A percentile compares a stretch with the other conserved stretches of the same genome.
These are phyloP conservation scores for Nitzschia inconspicua DNA, from an alignment of 108 stramenopile species.

Conservation along the genomic window DNA sequence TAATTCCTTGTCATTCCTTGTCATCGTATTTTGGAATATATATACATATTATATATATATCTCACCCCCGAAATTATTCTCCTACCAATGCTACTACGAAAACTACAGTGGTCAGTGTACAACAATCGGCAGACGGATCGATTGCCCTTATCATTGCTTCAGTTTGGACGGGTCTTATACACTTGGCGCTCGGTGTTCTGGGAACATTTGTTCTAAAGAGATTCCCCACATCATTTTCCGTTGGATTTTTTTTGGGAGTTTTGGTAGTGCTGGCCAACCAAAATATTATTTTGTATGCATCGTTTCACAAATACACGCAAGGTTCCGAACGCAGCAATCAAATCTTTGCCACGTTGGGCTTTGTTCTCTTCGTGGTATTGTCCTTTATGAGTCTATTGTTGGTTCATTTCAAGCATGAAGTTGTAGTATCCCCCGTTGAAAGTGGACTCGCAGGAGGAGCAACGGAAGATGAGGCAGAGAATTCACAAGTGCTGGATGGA, in stretches of 20 bases:
- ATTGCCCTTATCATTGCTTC: conserved; percentile 58
- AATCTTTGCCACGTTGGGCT: conserved; percentile 63
- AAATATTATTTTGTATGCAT: conserved; percentile 69
- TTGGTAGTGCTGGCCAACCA: conserved; percentile 73
- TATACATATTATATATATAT: no score
- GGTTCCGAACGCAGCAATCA: conserved; percentile 52
- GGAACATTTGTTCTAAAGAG: conserved; percentile 85
- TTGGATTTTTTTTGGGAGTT: conserved; percentile 77
- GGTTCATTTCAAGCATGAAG: conserved; percentile 61
- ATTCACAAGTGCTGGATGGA: no score
- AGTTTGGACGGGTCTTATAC: conserved; percentile 67
- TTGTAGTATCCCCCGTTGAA: conserved; percentile 62
- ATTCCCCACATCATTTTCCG: conserved; percentile 76
- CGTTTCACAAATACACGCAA: conserved; percentile 54
- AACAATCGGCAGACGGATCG: conserved; percentile 46
- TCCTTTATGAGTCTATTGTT: conserved; percentile 61
- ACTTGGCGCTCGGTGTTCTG: conserved; percentile 61
- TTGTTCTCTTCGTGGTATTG: conserved; percentile 54
- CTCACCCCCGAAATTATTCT: no score
- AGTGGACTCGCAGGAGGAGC: no score
- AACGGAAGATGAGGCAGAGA: no score
- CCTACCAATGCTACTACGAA: no score
- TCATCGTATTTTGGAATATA: background rate
- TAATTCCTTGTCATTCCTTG: background rate
- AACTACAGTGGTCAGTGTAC: conserved; percentile 52